Evolutionary conservation across 73 alveolate species (phyloP), one percentile per base, ranked within the genome.

Genomic region (Urostyla sp.): DNA sequence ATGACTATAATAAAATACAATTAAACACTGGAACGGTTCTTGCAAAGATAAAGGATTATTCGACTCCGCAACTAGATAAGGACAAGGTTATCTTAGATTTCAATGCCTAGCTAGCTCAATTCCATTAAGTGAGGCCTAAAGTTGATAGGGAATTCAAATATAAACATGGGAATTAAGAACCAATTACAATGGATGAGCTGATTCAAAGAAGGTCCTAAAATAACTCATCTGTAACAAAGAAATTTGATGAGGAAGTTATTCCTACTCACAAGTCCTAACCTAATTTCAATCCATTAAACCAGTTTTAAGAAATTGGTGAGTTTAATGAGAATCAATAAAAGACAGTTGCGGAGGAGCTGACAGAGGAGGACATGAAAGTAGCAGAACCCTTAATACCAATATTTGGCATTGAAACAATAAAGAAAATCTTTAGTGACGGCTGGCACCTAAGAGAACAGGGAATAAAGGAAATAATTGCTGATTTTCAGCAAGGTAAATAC

Each of bases 341-440:
- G 46, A n/a, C 40, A 6, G 28, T 16, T 18, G 80, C 94, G 23
- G 96, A 89, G 53, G 91, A 88, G n/a, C 79, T 87, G 20, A 81
- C 87, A 7, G 94, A 77, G 36, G 98, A 95, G 30, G 94, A 90
- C 11, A 79, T 74, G 80, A 85, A 91, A 74, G 67, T 63, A 20
- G 99, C 99, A 1, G 97, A 91, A n/a, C 99, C 98, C n/a, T 67
- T 95, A 54, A 85, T 95, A n/a, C 98, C 98, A 0, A 90, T 95
- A 11, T 82, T 97, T 40, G 94, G 98, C 0, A 91, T 85, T 53
- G 96, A 86, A 13, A 69, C 94, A 46, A 61, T 95, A 36, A 88
- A 92, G 82, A 94, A 88, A 63, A 40, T 97, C 13, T 95, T 95
- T 73, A 77, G 98, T 26, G 72, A 84, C 37, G 84, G 79, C 54